Evolutionary conservation across 2,329 filamentous ascomycete species (phyloP).

Genomic region (Fusarium clavum): DNA sequence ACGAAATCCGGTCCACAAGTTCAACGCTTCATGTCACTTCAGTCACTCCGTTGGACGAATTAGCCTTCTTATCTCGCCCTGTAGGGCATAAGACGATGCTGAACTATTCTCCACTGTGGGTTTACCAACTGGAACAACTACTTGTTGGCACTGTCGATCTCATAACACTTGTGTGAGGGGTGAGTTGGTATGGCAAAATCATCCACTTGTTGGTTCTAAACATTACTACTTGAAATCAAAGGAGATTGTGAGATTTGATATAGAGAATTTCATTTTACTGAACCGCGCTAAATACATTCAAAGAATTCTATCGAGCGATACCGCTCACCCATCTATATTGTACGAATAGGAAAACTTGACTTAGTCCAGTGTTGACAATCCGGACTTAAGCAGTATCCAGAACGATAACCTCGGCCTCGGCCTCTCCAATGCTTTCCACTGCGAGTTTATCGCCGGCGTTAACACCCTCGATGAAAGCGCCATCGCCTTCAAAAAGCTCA

Average conservation of each 20-base stretch:
- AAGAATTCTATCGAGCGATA: neutral
- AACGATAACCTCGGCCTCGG: constrained; percentile 75
- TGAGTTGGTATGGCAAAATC: neutral
- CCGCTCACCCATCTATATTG: neutral
- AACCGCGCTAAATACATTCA: constrained; percentile 29
- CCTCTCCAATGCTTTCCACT: constrained; percentile 76
- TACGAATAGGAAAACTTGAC: constrained; percentile 2
- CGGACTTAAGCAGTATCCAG: constrained; percentile 68
- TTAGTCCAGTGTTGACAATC: neutral
- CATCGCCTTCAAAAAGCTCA: constrained; percentile 79
- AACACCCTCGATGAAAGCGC: constrained; percentile 77
- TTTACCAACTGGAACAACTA: neutral
- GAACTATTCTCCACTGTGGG: neutral
- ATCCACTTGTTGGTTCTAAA: neutral
- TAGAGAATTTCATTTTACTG: constrained; percentile 8
- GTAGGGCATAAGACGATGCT: neutral
- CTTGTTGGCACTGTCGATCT: neutral
- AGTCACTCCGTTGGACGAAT: neutral
- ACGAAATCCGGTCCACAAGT: neutral
- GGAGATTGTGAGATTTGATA: neutral
- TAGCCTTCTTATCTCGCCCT: neutral
- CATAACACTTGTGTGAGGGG: neutral
- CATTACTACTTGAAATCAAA: neutral
- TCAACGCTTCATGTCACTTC: neutral
- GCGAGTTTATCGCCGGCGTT: constrained; percentile 72